These are phyloP conservation scores for Malus hybrid DNA, from an alignment of 331 rosid genomes.

Conservation along the genomic window DNA sequence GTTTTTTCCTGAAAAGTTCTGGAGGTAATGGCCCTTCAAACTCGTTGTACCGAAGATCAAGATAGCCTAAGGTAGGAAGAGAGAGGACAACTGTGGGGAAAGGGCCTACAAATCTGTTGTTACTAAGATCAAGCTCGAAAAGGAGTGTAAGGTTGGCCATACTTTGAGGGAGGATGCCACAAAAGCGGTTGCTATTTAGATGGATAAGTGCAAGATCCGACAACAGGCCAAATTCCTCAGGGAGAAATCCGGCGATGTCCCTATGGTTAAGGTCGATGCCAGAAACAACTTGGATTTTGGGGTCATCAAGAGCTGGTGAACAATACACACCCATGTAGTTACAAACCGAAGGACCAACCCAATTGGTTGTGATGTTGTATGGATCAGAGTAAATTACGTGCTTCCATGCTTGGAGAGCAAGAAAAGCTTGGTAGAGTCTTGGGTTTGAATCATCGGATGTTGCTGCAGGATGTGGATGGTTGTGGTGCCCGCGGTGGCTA, in stretches of 20 bases:
- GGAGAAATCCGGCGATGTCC: slow-evolving; percentile 88
- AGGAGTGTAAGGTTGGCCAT: slow-evolving; percentile 55
- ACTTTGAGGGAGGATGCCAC: slow-evolving; percentile 64
- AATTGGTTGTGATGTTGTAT: slow-evolving; percentile 50
- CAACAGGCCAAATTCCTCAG: slow-evolving; percentile 61
- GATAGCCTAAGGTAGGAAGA: slow-evolving; percentile 45
- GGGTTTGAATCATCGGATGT: slow-evolving; percentile 25
- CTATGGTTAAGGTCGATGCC: slow-evolving; percentile 74
- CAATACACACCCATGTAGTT: slow-evolving; percentile 64
- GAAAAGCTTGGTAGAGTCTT: slow-evolving; percentile 56
- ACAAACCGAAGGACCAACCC: slow-evolving; percentile 84
- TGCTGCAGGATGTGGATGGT: slow-evolving; percentile 7
- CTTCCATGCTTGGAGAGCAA: slow-evolving; percentile 89
- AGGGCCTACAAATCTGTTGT: slow-evolving; percentile 81
- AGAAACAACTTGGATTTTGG: slow-evolving; percentile 52
- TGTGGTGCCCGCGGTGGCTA: slow-evolving; percentile 9
- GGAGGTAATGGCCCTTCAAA: slow-evolving; percentile 84
- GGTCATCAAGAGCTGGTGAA: slow-evolving; percentile 52
- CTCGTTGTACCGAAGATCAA: slow-evolving; percentile 76
- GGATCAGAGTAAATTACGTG: slow-evolving; percentile 78
- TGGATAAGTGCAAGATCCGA: slow-evolving; percentile 69
- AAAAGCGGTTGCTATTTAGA: slow-evolving; percentile 75
- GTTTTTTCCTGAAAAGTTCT: slow-evolving; percentile 45
- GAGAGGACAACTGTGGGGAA: slow-evolving; percentile 66
- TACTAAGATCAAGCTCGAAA: slow-evolving; percentile 74